Percentiles rank a stretch among this genome's conserved stretches.
Evolutionary conservation across 176 grass and related monocot genomes (phyloP).

Genomic region (Cenchrus fungigraminus): DNA sequence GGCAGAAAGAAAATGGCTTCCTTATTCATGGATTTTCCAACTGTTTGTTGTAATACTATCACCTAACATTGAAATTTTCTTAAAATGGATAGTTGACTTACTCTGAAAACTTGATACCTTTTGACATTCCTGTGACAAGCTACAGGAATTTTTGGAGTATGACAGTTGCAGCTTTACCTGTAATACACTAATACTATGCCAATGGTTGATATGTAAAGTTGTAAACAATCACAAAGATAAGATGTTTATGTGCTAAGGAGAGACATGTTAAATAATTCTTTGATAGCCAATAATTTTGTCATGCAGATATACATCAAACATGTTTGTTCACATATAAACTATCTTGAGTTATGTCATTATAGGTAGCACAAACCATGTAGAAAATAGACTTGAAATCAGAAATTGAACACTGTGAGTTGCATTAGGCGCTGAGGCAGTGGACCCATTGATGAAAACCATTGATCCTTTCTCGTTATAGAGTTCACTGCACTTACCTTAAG

Average conservation of each 20-base stretch:
- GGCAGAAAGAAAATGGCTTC: neutral
- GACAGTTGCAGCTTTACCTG: neutral
- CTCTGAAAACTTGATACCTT: neutral
- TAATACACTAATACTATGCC: neutral
- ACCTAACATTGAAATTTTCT: neutral
- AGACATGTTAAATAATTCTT: neutral
- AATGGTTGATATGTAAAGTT: neutral
- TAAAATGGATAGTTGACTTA: neutral
- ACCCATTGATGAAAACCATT: neutral
- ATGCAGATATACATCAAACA: neutral
- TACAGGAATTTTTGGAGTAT: slow-evolving; percentile 1
- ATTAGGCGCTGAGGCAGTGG: neutral
- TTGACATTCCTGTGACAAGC: neutral
- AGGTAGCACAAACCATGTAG: neutral
- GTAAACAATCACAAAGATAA: neutral
- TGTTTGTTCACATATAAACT: slow-evolving; percentile 5
- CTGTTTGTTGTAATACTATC: neutral
- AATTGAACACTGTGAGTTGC: neutral
- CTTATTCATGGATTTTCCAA: slow-evolving; percentile 13
- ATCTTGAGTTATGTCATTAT: neutral
- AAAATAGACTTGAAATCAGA: slow-evolving; percentile 5
- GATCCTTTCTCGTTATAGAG: neutral
- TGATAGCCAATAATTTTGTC: neutral
- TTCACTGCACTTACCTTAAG: neutral
- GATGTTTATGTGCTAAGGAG: neutral